Conservation (phyloP, 495 filamentous ascomycete genomes). For the Cladorrhinum samala region DNA sequence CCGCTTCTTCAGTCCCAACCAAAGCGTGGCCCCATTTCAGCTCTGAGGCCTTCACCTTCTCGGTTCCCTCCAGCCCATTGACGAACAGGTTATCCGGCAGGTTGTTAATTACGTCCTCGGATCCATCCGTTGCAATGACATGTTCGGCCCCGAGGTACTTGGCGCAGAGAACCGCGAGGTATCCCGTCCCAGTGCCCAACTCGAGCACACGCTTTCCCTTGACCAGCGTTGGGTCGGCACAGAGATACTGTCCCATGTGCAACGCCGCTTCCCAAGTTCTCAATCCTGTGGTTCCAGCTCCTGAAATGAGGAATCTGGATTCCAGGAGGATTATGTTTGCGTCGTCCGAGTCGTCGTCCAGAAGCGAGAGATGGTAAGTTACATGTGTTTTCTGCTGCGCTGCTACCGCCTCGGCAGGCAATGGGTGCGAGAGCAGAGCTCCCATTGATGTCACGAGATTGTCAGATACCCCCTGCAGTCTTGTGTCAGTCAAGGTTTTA, state of each 20-base stretch:
- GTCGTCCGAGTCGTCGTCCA: conserved; percentile 13
- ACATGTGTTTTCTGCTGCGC: conserved; percentile 74
- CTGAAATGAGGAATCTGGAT: conserved; percentile 65
- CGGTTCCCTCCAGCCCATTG: conserved; percentile 51
- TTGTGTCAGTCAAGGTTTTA: background rate
- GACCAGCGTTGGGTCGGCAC: conserved; percentile 34
- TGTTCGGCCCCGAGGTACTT: conserved; percentile 58
- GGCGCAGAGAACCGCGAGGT: conserved; percentile 75
- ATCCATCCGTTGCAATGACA: conserved; percentile 76
- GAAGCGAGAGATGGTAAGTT: conserved; percentile 55
- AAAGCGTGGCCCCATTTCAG: conserved; percentile 57
- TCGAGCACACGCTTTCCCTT: conserved; percentile 65
- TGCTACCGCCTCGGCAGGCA: conserved; percentile 53
- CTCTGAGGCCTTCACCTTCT: conserved; percentile 40
- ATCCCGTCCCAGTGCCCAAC: conserved; percentile 82
- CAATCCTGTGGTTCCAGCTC: conserved; percentile 72
- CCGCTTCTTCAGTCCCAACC: conserved; percentile 36
- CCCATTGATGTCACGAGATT: conserved; percentile 59
- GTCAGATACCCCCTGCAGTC: conserved; percentile 64
- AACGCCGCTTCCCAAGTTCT: conserved; percentile 93
- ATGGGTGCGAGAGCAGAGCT: conserved; percentile 49
- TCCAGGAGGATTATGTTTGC: conserved; percentile 57
- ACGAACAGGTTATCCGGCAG: conserved; percentile 61
- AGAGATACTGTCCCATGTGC: conserved; percentile 72
- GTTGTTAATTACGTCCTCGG: conserved; percentile 61